Conservation (phyloP, 2,329 filamentous ascomycete genomes). For the Catunica adiposa region DNA sequence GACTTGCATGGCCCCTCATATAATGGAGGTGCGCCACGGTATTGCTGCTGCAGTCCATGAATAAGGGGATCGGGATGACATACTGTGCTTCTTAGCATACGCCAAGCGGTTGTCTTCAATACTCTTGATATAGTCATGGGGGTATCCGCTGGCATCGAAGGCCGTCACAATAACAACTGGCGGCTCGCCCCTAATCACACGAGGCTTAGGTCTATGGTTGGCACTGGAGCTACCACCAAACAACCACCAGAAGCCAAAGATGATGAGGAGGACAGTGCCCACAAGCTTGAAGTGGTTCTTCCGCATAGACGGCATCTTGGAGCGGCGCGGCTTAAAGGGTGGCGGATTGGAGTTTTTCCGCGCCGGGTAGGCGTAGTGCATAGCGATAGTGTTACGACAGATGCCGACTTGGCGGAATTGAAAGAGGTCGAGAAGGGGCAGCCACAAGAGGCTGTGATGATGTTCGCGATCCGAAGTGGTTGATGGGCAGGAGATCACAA, state of each 20-base stretch:
- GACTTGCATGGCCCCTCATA: not conserved
- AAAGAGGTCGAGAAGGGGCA: not conserved
- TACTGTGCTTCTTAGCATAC: conserved; percentile 80
- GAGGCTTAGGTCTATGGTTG: conserved; percentile 11
- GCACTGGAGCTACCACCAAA: conserved; percentile 24
- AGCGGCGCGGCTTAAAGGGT: conserved; percentile 48
- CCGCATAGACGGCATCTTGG: conserved; percentile 37
- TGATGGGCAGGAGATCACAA: not conserved
- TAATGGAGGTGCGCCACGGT: not conserved
- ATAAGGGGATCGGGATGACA: conserved; percentile 18
- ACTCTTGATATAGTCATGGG: conserved; percentile 48
- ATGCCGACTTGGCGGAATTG: not conserved
- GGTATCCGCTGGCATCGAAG: conserved; percentile 36
- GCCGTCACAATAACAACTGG: conserved; percentile 70
- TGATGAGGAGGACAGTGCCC: conserved; percentile 34
- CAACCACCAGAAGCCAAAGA: conserved; percentile 45
- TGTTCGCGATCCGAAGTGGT: not conserved
- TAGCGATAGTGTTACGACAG: conserved; percentile 24
- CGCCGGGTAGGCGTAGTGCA: conserved; percentile 84
- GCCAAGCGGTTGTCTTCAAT: conserved; percentile 68
- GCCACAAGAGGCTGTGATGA: not conserved
- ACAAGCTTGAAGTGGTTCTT: conserved; percentile 46
- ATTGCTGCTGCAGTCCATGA: not conserved
- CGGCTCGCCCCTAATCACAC: conserved; percentile 29
- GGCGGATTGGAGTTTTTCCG: conserved; percentile 66